These are phyloP conservation scores for Tausonia pullulans DNA, from an alignment of 1,284 basidiomycete species.

Conservation along the genomic window DNA sequence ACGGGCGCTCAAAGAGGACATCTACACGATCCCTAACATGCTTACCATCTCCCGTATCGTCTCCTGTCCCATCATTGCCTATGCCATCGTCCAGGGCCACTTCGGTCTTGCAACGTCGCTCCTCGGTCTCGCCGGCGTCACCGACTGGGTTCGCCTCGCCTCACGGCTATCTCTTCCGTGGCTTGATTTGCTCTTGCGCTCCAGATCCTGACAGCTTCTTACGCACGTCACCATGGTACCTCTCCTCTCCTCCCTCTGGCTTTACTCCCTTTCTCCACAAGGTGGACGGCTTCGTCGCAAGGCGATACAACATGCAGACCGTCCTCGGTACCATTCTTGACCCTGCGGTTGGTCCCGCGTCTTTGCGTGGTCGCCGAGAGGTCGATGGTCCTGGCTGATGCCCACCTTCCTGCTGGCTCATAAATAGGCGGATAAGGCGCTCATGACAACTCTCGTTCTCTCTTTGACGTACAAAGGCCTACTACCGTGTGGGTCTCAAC, in stretches of 20 bases:
- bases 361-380: neutral
- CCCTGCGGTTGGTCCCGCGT: slow-evolving; percentile 47
- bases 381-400: neutral
- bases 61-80: slow-evolving; percentile 80
- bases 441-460: slow-evolving; percentile 89
- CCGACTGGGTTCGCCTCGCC: slow-evolving; percentile 60
- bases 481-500: slow-evolving; percentile 52
- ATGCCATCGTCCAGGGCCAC: slow-evolving; percentile 77
- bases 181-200: no score
- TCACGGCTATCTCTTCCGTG: neutral
- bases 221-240: no score
- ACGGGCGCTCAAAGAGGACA: neutral
- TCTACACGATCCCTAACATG: slow-evolving; percentile 81
- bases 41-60: slow-evolving; percentile 76
- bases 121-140: slow-evolving; percentile 75
- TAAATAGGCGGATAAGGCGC: slow-evolving; percentile 66
- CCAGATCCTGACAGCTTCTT: neutral
- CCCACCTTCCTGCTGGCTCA: neutral
- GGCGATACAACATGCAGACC: slow-evolving; percentile 69
- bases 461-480: slow-evolving; percentile 72
- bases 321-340: slow-evolving; percentile 92
- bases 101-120: slow-evolving; percentile 67
- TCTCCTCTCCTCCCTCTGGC: no score
- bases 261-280: slow-evolving; percentile 29
- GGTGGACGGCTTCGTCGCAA: slow-evolving; percentile 83